Evolutionary conservation across 768 basidiomycete species (phyloP), one percentile per base, ranked within the genome.

Genomic region (Xerocomellus chrysenteron): DNA sequence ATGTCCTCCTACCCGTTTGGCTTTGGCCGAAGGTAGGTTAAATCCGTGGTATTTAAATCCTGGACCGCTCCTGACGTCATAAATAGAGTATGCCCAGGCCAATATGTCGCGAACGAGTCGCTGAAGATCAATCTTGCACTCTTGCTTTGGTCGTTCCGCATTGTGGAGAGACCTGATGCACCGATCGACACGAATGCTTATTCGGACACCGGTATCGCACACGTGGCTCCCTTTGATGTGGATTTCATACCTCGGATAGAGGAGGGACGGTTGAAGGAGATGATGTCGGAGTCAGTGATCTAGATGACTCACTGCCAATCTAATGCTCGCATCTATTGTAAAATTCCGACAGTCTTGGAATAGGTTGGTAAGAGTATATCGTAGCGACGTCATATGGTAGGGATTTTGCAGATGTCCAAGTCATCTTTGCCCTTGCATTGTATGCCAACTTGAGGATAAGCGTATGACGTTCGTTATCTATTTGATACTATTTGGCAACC

Each of bases 61-160:
- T 5, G n/a, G 1, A 14, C 42, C 5, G 7, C 12, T 24, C 30
- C 19, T 39, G 43, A 3, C 4, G 2, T 19, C 9, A 5, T 24
- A 6, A 26, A 37, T 16, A 81, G 85, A 39, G 76, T 85, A 2
- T 88, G 85, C 52, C 85, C 84, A 0, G 85, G 85, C 1, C 79
- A 78, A 55, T 74, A 84, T 65, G 76, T 88, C 28, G 85, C 59
- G 4, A 54, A 59, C 28, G 42, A n/a, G 5, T 87, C 86, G 5
- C 70, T 88, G 2, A 83, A 82, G 62, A 72, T 87, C 51, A 86
- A 82, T 64, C 79, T 84, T 1, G 82, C 84, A 0, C 73, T 86
- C 13, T 66, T 83, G 8, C 75, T 84, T 19, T 87, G 85, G 84
- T 80, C 85, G 0, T 87, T 88, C 73, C 75, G 66, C 0, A 75